Percentiles rank a stretch among this genome's conserved stretches.
These are phyloP conservation scores for Silene coronaria DNA, from an alignment of 179 eudicot genomes.

Conservation along the genomic window DNA sequence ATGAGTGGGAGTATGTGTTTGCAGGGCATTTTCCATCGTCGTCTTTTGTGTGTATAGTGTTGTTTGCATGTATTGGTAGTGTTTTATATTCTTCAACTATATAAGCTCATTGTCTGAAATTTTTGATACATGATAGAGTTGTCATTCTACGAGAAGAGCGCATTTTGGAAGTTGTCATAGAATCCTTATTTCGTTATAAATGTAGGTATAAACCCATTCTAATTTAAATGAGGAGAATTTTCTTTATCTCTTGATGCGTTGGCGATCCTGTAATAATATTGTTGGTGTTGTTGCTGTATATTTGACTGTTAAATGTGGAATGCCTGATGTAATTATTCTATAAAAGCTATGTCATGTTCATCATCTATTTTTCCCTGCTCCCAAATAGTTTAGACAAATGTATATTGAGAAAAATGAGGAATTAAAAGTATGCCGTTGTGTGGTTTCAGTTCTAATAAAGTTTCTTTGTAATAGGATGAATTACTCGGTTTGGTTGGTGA, in stretches of 20 bases:
- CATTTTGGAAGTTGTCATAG: no score
- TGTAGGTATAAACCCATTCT: no score
- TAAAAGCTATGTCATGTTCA: background rate
- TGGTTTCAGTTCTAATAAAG: background rate
- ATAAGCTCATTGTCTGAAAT: no score
- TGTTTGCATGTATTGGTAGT: background rate
- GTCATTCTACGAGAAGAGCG: no score
- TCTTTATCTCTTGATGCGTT: no score
- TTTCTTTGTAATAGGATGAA: slow-evolving; percentile 58
- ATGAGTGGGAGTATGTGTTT: background rate
- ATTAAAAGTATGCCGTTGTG: no score
- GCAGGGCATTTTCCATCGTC: background rate
- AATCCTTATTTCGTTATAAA: no score
- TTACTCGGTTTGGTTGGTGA: slow-evolving; percentile 74
- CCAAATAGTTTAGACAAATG: background rate
- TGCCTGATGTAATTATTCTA: background rate
- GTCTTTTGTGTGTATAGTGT: background rate
- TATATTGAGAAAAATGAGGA: background rate
- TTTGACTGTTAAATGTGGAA: background rate
- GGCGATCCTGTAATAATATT: background rate
- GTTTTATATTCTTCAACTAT: no score
- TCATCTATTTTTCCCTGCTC: background rate
- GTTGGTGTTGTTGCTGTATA: background rate
- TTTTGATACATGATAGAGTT: no score
- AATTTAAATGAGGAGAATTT: no score